Evolutionary conservation across 148 eudicot genomes (phyloP).

Genomic region (Rheum nobile): DNA sequence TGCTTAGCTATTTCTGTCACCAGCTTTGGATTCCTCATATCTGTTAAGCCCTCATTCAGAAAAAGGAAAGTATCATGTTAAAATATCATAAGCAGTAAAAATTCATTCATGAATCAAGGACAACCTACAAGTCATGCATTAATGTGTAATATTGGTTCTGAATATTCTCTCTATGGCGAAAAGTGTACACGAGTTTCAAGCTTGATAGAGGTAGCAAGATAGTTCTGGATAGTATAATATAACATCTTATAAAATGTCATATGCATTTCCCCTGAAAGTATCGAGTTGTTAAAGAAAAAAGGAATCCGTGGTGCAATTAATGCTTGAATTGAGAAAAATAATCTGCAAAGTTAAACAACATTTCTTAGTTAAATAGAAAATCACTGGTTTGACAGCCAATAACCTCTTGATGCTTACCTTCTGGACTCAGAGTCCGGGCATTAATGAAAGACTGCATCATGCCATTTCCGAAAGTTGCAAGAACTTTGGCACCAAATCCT

Average conservation of each 20-base stretch:
- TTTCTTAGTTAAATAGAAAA: background rate
- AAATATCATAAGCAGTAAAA: background rate
- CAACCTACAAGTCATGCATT: background rate
- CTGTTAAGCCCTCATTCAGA: conserved; percentile 24
- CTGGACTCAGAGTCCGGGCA: conserved; percentile 66
- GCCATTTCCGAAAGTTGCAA: conserved; percentile 92
- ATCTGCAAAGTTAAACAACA: background rate
- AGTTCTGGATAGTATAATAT: background rate
- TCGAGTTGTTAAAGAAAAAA: background rate
- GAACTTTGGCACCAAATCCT: conserved; percentile 98
- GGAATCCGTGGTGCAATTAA: background rate
- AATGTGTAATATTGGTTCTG: background rate
- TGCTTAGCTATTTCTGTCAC: conserved; percentile 83
- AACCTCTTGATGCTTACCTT: conserved; percentile 30
- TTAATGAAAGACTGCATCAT: conserved; percentile 90
- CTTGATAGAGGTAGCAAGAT: background rate
- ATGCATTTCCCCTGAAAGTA: background rate
- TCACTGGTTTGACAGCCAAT: background rate
- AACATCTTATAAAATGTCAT: background rate
- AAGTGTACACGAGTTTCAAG: background rate
- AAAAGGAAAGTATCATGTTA: conserved; percentile 7
- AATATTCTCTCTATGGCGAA: background rate
- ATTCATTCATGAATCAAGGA: background rate
- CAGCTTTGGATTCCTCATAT: conserved; percentile 70
- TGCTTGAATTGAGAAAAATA: background rate